phyloP scores from a whole-genome alignment of 306 rosid species.

The Malus sieversii region DNA sequence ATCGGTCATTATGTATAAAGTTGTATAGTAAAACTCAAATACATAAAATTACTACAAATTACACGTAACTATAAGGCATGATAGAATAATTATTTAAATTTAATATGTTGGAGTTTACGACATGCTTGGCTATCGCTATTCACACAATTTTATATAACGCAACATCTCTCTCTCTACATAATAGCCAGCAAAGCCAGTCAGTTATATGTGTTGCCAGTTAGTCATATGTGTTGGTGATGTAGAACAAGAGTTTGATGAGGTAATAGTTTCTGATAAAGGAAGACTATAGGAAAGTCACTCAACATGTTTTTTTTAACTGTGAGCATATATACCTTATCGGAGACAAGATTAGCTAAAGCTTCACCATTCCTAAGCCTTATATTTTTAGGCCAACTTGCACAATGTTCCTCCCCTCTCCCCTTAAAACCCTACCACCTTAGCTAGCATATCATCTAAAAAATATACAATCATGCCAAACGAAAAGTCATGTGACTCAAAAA shows the following conservation, averaged over 20 bases:
- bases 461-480: slow-evolving; percentile 15
- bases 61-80: no score
- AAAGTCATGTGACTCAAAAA: slow-evolving; percentile 30
- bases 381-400: slow-evolving; percentile 1
- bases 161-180: no score
- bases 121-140: no score
- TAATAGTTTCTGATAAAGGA: neutral
- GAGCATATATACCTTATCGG: slow-evolving; percentile 4
- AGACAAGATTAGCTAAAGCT: slow-evolving; percentile 22
- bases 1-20: neutral
- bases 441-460: neutral
- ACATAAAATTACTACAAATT: no score
- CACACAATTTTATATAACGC: neutral
- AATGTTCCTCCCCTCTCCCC: neutral
- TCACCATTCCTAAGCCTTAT: neutral
- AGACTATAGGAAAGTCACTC: neutral
- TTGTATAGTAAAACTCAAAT: no score
- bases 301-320: neutral
- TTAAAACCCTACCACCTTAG: neutral
- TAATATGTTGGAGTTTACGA: neutral
- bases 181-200: neutral
- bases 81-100: no score
- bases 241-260: neutral
- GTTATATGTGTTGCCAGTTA: neutral
- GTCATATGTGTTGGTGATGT: neutral